A percentile compares a stretch with the other conserved stretches of the same genome.
Evolutionary conservation across 2,329 filamentous ascomycete species (phyloP).

Genomic region (Diaporthe sp.): DNA sequence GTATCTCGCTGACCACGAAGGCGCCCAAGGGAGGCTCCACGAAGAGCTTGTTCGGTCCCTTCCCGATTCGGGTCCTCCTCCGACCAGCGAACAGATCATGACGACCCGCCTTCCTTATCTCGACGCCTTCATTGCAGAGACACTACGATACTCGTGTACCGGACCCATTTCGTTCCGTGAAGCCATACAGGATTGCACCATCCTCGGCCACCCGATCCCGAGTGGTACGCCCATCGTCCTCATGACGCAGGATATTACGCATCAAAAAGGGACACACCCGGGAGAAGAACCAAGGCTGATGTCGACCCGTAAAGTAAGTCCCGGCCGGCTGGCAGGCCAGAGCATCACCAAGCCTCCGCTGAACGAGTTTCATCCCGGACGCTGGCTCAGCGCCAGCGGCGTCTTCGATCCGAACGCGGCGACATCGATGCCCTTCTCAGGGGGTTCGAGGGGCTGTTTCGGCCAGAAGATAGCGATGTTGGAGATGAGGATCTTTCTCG

Average conservation of each 20-base stretch:
- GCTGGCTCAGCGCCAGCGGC: background rate
- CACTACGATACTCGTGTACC: conserved; percentile 5
- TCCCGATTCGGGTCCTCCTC: background rate
- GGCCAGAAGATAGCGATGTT: conserved; percentile 11
- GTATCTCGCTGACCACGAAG: conserved; percentile 6
- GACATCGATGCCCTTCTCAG: background rate
- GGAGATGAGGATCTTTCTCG: conserved; percentile 12
- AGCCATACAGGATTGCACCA: conserved; percentile 1
- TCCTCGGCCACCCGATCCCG: conserved; percentile 2
- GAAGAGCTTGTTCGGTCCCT: background rate
- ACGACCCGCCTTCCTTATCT: background rate
- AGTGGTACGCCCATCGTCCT: conserved; percentile 7
- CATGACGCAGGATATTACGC: conserved; percentile 10
- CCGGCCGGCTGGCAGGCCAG: background rate
- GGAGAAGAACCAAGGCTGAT: background rate
- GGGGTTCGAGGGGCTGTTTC: background rate
- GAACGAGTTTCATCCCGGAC: background rate
- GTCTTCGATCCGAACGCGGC: background rate
- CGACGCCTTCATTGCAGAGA: conserved; percentile 12
- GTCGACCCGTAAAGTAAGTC: background rate
- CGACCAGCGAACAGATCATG: background rate
- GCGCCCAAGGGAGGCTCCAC: background rate
- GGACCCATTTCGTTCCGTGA: conserved; percentile 9
- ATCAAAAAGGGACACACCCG: background rate
- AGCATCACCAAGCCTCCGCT: background rate